A percentile compares a stretch with the other conserved stretches of the same genome.
These are phyloP conservation scores for Tulasnella sp. DNA, from an alignment of 768 basidiomycete genomes.

Conservation along the genomic window DNA sequence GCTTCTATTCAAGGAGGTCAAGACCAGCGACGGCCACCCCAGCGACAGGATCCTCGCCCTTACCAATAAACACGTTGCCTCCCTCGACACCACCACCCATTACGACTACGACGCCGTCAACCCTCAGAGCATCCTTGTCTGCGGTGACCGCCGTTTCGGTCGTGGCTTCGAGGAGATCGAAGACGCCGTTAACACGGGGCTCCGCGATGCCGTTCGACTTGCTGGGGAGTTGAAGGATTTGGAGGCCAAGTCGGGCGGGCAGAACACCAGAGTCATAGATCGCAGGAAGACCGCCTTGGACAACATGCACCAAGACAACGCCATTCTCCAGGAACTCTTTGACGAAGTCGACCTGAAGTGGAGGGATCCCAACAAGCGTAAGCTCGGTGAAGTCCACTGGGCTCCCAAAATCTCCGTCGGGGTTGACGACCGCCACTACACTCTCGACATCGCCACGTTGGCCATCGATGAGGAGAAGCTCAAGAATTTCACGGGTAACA, in stretches of 20 bases:
- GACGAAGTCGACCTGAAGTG: slow-evolving; percentile 5
- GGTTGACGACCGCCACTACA: slow-evolving; percentile 6
- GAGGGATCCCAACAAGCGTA: slow-evolving; percentile 11
- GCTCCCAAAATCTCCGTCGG: slow-evolving; percentile 12
- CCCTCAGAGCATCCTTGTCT: slow-evolving; percentile 24
- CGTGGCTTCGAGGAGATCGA: slow-evolving; percentile 27
- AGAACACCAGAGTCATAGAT: not conserved
- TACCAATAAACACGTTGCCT: slow-evolving; percentile 26
- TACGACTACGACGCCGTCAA: slow-evolving; percentile 25
- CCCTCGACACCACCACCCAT: slow-evolving; percentile 20
- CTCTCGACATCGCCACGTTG: slow-evolving; percentile 12
- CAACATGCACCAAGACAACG: slow-evolving; percentile 12
- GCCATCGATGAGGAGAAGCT: slow-evolving; percentile 10
- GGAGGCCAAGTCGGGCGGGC: slow-evolving; percentile 16
- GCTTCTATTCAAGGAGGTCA: slow-evolving; percentile 14
- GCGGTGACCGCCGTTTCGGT: slow-evolving; percentile 26
- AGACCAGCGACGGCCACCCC: slow-evolving; percentile 19
- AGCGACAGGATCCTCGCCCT: slow-evolving; percentile 22
- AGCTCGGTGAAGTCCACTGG: slow-evolving; percentile 14
- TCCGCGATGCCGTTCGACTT: slow-evolving; percentile 20
- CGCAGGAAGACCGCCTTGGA: slow-evolving; percentile 3
- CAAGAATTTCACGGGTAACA: slow-evolving; percentile 15
- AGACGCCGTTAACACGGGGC: slow-evolving; percentile 13
- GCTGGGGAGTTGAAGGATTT: too few species aligned
- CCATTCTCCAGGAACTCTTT: slow-evolving; percentile 12